Evolutionary conservation across 768 basidiomycete genomes (phyloP).

Genomic region (Lactifluus subvellereus): DNA sequence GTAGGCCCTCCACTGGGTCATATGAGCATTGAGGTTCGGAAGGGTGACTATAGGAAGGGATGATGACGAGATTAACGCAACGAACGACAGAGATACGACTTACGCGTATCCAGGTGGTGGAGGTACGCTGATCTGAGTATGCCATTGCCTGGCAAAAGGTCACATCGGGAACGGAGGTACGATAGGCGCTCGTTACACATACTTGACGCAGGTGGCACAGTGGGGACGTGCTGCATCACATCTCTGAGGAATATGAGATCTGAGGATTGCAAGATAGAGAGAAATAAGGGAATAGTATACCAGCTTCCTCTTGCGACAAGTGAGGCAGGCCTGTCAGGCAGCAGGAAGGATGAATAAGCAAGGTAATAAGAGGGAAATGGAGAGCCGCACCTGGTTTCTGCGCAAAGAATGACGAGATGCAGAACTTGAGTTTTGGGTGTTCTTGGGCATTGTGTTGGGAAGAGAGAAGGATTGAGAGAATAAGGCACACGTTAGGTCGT

Average conservation of each 20-base stretch:
- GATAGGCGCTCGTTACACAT: constrained; percentile 28
- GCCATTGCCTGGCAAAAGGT: constrained; percentile 58
- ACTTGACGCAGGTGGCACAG: constrained; percentile 82
- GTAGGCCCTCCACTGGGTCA: constrained; percentile 78
- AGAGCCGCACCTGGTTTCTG: constrained; percentile 59
- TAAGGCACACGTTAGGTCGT: not conserved
- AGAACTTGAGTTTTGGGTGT: constrained; percentile 34
- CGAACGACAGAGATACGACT: constrained; percentile 29
- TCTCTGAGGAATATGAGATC: constrained; percentile 46
- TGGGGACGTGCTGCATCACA: constrained; percentile 84
- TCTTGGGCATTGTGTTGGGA: constrained; percentile 57
- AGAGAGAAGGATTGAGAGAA: constrained; percentile 1
- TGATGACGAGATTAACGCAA: constrained; percentile 20
- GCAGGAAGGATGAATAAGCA: constrained; percentile 11
- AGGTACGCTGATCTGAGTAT: constrained; percentile 74
- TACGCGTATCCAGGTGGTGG: constrained; percentile 83
- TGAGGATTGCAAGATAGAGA: constrained; percentile 6
- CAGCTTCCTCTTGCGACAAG: constrained; percentile 80
- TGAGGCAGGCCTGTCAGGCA: constrained; percentile 57
- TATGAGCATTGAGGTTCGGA: constrained; percentile 79
- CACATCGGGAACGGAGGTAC: constrained; percentile 1
- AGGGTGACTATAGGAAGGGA: constrained; percentile 54
- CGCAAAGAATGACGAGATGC: constrained; percentile 56
- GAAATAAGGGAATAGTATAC: constrained; percentile 37
- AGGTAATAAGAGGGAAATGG: not conserved